These are phyloP conservation scores for Maudiozyma bulderi DNA, from an alignment of 805 yeast genomes.

Conservation along the genomic window DNA sequence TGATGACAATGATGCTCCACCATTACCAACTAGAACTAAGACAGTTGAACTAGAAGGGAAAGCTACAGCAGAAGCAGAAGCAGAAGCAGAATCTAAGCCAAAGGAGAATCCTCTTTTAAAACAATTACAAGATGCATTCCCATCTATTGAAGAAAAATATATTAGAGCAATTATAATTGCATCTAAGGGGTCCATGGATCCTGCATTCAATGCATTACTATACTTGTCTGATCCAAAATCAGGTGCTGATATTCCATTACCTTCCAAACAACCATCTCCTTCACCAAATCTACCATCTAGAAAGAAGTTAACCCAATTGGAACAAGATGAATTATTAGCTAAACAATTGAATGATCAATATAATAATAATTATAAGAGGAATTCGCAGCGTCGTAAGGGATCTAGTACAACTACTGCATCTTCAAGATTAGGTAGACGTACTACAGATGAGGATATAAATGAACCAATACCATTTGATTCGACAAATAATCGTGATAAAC, in stretches of 20 bases:
- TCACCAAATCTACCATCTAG: conserved; percentile 23
- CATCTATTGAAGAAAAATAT: conserved; percentile 58
- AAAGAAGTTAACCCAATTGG: conserved; percentile 35
- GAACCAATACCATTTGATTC: conserved; percentile 5
- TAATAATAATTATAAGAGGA: conserved; percentile 16
- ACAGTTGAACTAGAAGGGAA: neutral
- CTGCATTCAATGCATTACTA: conserved; percentile 81
- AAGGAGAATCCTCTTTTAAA: conserved; percentile 26
- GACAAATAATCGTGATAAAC: conserved; percentile 9
- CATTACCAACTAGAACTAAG: conserved; percentile 5
- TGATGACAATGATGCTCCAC: conserved; percentile 8
- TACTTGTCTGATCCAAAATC: conserved; percentile 66
- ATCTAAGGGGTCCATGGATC: conserved; percentile 66
- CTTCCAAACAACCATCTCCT: conserved; percentile 24
- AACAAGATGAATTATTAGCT: conserved; percentile 76
- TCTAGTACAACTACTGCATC: conserved; percentile 8
- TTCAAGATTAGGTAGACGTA: neutral
- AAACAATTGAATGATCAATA: conserved; percentile 66
- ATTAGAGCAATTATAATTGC: conserved; percentile 79
- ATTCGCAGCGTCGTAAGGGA: conserved; percentile 6
- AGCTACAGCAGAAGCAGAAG: neutral
- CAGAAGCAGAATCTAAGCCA: neutral
- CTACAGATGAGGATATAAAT: conserved; percentile 10
- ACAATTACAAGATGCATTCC: conserved; percentile 79
- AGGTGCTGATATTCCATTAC: conserved; percentile 41